These are phyloP conservation scores for Amanita molliuscula DNA, from an alignment of 768 basidiomycete species.

Conservation along the genomic window DNA sequence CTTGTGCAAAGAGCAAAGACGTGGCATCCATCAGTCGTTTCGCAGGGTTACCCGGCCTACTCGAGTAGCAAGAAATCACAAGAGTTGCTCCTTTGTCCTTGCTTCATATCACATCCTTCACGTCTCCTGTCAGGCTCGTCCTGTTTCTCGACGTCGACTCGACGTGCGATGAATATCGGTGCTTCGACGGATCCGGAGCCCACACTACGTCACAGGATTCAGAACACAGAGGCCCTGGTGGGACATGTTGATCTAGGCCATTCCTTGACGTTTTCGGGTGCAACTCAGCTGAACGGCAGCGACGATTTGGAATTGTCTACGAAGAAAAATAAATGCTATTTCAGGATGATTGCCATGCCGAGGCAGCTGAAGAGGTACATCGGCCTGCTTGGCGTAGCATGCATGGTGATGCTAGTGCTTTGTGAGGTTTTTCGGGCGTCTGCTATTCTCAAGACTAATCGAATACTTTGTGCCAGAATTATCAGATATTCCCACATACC, in stretches of 20 bases:
- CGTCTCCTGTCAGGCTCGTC: background rate
- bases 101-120: too few species aligned
- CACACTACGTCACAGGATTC: background rate
- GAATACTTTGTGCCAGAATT: background rate
- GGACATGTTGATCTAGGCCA: background rate
- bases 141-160: background rate
- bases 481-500: background rate
- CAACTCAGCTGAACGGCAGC: background rate
- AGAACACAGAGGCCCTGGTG: background rate
- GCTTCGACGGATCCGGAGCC: background rate
- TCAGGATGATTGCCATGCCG: background rate
- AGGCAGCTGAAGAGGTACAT: constrained; percentile 2
- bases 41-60: too few species aligned
- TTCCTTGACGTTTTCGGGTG: background rate
- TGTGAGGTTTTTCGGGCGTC: background rate
- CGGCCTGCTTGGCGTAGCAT: background rate
- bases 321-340: background rate
- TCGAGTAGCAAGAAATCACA: too few species aligned
- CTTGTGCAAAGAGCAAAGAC: too few species aligned
- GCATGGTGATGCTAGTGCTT: background rate
- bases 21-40: too few species aligned
- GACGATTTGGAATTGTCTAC: background rate
- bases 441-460: background rate
- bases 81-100: too few species aligned
- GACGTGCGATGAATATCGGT: background rate